A percentile compares a stretch with the other conserved stretches of the same genome.
Conservation (phyloP, 148 eudicot genomes). For the Chenopodium album region DNA sequence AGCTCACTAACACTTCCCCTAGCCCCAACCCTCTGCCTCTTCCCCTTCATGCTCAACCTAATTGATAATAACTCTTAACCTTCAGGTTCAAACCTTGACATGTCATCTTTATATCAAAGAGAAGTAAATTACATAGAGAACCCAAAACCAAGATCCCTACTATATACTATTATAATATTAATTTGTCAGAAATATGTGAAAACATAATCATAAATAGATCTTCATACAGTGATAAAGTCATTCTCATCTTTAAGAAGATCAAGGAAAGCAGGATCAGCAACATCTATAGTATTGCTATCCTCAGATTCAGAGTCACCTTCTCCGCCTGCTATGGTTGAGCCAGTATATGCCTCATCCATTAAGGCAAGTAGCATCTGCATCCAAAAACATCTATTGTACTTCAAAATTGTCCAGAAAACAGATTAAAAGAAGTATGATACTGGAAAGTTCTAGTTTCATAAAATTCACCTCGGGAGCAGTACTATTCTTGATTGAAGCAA, state of each 20-base stretch:
- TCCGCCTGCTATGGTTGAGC: constrained; percentile 93
- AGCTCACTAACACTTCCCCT: not conserved
- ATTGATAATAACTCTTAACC: not conserved
- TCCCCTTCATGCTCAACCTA: not conserved
- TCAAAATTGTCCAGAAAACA: constrained; percentile 9
- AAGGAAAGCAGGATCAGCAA: constrained; percentile 87
- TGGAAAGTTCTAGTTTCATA: not conserved
- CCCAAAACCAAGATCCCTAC: not conserved
- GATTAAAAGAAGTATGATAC: not conserved
- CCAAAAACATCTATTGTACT: constrained; percentile 18
- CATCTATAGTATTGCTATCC: constrained; percentile 75
- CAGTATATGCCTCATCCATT: constrained; percentile 99
- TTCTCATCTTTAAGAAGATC: constrained; percentile 98
- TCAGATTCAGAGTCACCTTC: constrained; percentile 97
- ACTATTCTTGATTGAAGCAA: constrained; percentile 94
- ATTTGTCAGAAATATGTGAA: not conserved
- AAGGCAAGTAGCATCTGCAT: constrained; percentile 93
- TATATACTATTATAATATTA: not conserved
- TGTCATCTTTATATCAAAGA: not conserved
- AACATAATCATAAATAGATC: constrained; percentile 8
- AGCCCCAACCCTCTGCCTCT: not conserved
- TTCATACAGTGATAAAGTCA: constrained; percentile 92
- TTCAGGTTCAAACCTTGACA: constrained; percentile 6
- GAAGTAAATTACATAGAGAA: not conserved
- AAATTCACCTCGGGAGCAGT: constrained; percentile 83